Base-by-base conservation (phyloP, 257 asterid species). In the Cinchona pubescens region DNA sequence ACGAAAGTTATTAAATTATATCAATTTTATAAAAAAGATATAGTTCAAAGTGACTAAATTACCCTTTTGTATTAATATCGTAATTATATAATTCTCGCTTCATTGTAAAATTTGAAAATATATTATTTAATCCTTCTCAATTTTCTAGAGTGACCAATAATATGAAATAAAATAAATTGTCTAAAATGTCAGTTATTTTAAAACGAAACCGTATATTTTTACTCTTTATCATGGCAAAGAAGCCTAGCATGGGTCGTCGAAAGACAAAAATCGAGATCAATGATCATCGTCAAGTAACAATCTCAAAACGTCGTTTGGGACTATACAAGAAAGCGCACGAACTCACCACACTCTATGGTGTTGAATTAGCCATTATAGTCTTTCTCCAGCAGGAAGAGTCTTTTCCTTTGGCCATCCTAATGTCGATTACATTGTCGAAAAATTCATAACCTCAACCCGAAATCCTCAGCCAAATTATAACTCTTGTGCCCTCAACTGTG, bases 331-430 rank as follows among this genome's bases (percentile, higher is more conserved):
- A 92, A 45, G 96, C 97, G 0, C 88, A 93, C 61, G 96, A 92
- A 69, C 85, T 90, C 2, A 88, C 94, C 84, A 92, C 88, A 0
- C 86, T 92, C 0, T 89, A 92, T 14, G 96, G 94, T 0, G 96
- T 87, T 10, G 96, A 92, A n/a, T 83, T 90, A 7, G 90, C 86
- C 35, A 85, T 92, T 2, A 61, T 90, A 7, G 91, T 89, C 0
- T 92, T 92, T 89, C 96, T 14, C 96, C 97, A 0, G 96, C 96
- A 0, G 94, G 95, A 14, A 92, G 90, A 43, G 94, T 85, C 3
- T 92, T 90, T 79, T 89, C 96, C 7, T 92, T 89, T 40, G 97
- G 96, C 32, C 91, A 90, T 81, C 96, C 93, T 0, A 83, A 80
- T 27, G 88, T 92, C 1, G 96, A 87, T 53, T 80, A 87, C n/a